Conservation (phyloP, 164 flowering plant species). For the Stephania yunnanensis region DNA sequence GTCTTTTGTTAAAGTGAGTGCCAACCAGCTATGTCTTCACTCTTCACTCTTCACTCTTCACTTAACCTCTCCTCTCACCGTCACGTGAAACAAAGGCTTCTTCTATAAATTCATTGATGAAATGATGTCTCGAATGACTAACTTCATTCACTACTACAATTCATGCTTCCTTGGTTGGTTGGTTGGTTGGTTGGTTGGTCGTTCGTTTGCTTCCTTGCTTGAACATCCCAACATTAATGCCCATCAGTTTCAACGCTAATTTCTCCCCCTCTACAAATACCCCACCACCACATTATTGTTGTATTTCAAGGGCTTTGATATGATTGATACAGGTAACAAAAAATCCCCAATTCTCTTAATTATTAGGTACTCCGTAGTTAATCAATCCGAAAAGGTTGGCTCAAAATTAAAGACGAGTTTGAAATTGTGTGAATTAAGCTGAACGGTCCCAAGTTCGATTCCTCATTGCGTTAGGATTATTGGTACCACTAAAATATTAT, state of each 20-base stretch:
- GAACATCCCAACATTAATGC: not conserved
- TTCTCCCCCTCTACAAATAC: not conserved
- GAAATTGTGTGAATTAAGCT: too few relatives aligned
- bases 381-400: too few relatives aligned
- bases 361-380: too few relatives aligned
- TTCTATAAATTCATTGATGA: slow-evolving; percentile 11
- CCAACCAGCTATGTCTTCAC: slow-evolving; percentile 8
- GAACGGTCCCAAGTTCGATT: too few relatives aligned
- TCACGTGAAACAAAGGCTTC: slow-evolving; percentile 17
- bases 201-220: not conserved
- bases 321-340: too few relatives aligned
- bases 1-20: slow-evolving; percentile 11
- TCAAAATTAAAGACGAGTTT: too few relatives aligned
- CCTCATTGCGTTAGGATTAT: too few relatives aligned
- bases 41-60: not conserved
- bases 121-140: slow-evolving; percentile 22
- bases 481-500: too few relatives aligned
- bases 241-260: not conserved
- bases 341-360: too few relatives aligned
- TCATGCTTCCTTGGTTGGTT: slow-evolving; percentile 1
- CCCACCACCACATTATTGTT: slow-evolving; percentile 6
- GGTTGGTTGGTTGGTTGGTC: not conserved
- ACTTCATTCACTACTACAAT: slow-evolving; percentile 3
- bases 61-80: not conserved
- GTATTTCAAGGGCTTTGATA: not conserved